Base-by-base conservation (phyloP, 2,329 filamentous ascomycete species). In the Trichoderma sp. region DNA sequence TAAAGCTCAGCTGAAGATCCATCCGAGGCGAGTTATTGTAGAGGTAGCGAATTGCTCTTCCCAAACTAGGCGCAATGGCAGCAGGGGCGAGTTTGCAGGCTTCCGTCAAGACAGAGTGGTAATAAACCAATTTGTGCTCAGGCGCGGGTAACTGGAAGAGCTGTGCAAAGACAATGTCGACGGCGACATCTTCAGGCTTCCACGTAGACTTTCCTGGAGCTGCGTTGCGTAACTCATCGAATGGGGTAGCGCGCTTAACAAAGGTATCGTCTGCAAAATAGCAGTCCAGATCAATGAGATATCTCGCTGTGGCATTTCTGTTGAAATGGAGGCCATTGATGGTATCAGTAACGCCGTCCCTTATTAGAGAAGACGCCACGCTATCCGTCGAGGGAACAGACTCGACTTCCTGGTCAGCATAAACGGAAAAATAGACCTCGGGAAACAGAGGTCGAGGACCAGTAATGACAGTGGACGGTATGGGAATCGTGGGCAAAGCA, bases 81-180 rank as follows among this genome's bases (percentile, higher is more conserved):
- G 93, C 94, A 2, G 96, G 96, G 0, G 95, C 95, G 76, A 98
- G 91, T 83, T 97, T 98, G 85, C 96, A 99, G 72, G 94, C 90
- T 81, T 99, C 95, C 0, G 95, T 98, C 64, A 99, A 89, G 3
- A 98, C 90, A 0, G 95, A 92, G 82, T 99, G 96, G 81, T 98
- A 99, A 82, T 97, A 99, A 11, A 99, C 93, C 1, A 97, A 86
- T 82, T 98, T 98, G 83, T 97, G 94, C 82, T 97, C 94, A 0
- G 96, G 90, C 4, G 86, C 87, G 4, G 96, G 96, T 47, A 99
- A 87, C 80, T 94, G 92, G 79, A 97, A 93, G 56, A 99, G 86
- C 81, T 98, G 95, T 1, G 95, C 97, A 81, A 99, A 99, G 71
- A 98, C 94, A 6, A 95, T 94, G 81, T 99, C 96, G n/a, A 99